These are phyloP conservation scores for Colletotrichum viniferum DNA, from an alignment of 2,329 filamentous ascomycete genomes.

Conservation along the genomic window DNA sequence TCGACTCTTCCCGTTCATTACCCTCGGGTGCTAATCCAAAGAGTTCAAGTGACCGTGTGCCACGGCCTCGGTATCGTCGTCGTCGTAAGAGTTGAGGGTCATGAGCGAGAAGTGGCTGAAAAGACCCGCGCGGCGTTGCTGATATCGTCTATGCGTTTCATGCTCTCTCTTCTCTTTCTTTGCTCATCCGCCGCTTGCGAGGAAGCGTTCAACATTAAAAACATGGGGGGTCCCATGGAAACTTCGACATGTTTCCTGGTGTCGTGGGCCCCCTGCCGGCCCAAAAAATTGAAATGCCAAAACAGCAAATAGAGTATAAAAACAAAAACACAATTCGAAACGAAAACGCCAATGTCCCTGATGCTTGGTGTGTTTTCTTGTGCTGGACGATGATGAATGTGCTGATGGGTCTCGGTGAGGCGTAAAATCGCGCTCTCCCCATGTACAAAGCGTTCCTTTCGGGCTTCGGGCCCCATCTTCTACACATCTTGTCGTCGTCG, in stretches of 20 bases:
- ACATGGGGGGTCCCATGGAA: neutral
- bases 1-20: neutral
- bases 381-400: conserved; percentile 6
- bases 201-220: conserved; percentile 18
- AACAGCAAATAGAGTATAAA: neutral
- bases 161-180: neutral
- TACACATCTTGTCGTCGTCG: neutral
- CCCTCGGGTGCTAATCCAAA: neutral
- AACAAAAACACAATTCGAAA: conserved; percentile 4
- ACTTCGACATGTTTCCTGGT: neutral
- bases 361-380: conserved; percentile 11
- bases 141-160: neutral
- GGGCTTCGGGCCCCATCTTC: neutral
- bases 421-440: neutral
- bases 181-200: neutral
- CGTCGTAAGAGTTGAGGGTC: neutral
- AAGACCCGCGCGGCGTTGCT: neutral
- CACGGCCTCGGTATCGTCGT: neutral
- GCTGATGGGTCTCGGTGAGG: neutral
- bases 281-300: conserved; percentile 1
- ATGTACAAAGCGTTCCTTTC: neutral
- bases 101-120: neutral
- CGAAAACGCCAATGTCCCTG: conserved; percentile 15
- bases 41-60: neutral
- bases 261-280: neutral